Base-by-base conservation (phyloP, 306 rosid genomes). In the Calophaca sinica region DNA sequence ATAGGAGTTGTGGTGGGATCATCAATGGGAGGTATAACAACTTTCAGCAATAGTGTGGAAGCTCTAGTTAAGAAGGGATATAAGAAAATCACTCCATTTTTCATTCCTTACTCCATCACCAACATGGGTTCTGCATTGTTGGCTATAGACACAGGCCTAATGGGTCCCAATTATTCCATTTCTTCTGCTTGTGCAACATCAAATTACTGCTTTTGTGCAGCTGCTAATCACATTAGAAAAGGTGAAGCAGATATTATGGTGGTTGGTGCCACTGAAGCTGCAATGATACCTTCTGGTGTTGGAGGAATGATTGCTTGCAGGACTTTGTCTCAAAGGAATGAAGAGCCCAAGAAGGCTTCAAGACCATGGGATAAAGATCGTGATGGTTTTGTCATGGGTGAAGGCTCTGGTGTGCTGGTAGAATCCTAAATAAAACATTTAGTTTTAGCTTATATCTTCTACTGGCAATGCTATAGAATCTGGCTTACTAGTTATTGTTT, bases 171-270 rank as follows among this genome's bases (percentile, higher is more conserved):
- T 59, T 86, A 86, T 77, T 86, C 90, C 54, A 84, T 84, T 64
- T 80, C 88, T 5, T 78, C 88, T 12, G 93, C 93, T 63, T 88
- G 90, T 82, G 90, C 88, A 14, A 81, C 87, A 0, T 80, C 86
- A 63, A 84, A 86, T 39, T 86, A 70, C 75, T 86, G 90, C 80
- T 83, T 86, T 28, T 65, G 10, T 62, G 70, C 87, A 4, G 94
- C 94, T 68, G 94, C 94, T 20, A 87, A 87, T 70, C 92, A 85
- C 77, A 87, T 89, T 45, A 75, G 88, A 74, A 84, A 85, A 80
- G 94, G 94, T 20, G 94, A 89, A 67, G 91, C 91, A 11, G 93
- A 88, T 78, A 80, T 88, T 14, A 88, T 88, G 88, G 84, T 88
- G 57, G 87, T 66, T 80, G 93, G 93, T 53, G 93, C 89, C 53